Conservation (phyloP, 1,284 basidiomycete genomes). For the Sutorius eximius region DNA sequence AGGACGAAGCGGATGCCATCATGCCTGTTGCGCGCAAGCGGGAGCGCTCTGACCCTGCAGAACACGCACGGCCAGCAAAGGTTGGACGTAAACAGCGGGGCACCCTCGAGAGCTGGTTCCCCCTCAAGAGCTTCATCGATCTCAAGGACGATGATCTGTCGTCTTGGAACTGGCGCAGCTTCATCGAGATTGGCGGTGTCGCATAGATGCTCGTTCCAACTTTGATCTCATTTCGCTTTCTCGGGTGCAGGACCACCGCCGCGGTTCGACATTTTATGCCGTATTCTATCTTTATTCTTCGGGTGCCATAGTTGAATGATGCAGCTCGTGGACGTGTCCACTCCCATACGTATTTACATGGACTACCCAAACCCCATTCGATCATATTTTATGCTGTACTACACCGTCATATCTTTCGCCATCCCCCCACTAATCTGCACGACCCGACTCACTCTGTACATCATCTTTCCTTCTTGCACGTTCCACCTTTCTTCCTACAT, state of each 20-base stretch:
- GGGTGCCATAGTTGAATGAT: conserved; percentile 14
- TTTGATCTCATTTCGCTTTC: not conserved
- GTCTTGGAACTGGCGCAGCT: conserved; percentile 58
- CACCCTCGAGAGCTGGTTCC: conserved; percentile 46
- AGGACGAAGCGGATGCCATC: conserved; percentile 32
- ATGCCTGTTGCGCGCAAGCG: conserved; percentile 10
- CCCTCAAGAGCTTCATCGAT: conserved; percentile 63
- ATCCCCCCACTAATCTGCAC: conserved; percentile 16
- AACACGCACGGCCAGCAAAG: conserved; percentile 2
- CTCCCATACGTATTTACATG: conserved; percentile 26
- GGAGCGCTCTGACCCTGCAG: not conserved
- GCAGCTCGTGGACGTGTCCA: conserved; percentile 5
- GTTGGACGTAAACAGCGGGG: conserved; percentile 34
- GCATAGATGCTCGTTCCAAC: conserved; percentile 6
- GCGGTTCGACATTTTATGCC: conserved; percentile 11
- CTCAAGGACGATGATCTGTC: conserved; percentile 50
- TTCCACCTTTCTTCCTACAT: not conserved
- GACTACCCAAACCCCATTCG: conserved; percentile 6
- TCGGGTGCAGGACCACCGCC: conserved; percentile 9
- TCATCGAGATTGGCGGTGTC: conserved; percentile 55
- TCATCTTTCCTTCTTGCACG: conserved; percentile 15
- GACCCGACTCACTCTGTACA: conserved; percentile 2
- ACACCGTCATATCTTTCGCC: not conserved
- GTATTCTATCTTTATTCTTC: conserved; percentile 12
- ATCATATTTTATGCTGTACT: conserved; percentile 26